A percentile compares a stretch with the other conserved stretches of the same genome.
Evolutionary conservation across 306 rosid species (phyloP).

Genomic region (Hylodesmum podocarpum): DNA sequence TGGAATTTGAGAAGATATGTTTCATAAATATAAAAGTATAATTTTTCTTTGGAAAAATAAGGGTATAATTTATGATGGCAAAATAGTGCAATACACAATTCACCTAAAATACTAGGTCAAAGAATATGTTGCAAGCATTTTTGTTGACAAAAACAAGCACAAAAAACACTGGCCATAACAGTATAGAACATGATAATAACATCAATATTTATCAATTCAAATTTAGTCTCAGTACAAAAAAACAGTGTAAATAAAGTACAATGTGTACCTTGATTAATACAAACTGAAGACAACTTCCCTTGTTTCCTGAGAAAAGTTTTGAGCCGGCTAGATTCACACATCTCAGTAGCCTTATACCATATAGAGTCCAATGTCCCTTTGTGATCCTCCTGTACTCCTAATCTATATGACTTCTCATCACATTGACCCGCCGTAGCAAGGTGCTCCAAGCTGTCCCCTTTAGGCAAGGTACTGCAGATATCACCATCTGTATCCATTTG

Average conservation of each 20-base stretch:
- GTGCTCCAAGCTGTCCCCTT: slow-evolving; percentile 53
- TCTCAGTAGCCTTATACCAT: slow-evolving; percentile 72
- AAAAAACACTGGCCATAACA: slow-evolving; percentile 2
- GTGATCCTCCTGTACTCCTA: slow-evolving; percentile 49
- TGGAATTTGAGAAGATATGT: not conserved
- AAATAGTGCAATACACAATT: too few relatives aligned
- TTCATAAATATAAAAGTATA: not conserved
- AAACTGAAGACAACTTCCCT: slow-evolving; percentile 71
- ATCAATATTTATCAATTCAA: not conserved
- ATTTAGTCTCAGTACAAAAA: not conserved
- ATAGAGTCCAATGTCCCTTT: slow-evolving; percentile 62
- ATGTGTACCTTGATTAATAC: slow-evolving; percentile 59
- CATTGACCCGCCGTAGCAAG: slow-evolving; percentile 36
- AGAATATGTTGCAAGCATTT: not conserved
- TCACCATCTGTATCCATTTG: slow-evolving; percentile 46
- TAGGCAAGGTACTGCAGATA: slow-evolving; percentile 41
- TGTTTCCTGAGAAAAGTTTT: slow-evolving; percentile 67
- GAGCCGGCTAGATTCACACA: slow-evolving; percentile 62
- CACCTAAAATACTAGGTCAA: too few relatives aligned
- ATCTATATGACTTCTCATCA: slow-evolving; percentile 41
- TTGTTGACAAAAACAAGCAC: not conserved
- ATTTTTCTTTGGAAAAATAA: not conserved
- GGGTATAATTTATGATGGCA: not conserved
- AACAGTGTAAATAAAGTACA: not conserved
- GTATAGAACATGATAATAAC: not conserved